Evolutionary conservation across 768 basidiomycete species (phyloP), one percentile per base, ranked within the genome.

Genomic region (Rhizopogon vulgaris): DNA sequence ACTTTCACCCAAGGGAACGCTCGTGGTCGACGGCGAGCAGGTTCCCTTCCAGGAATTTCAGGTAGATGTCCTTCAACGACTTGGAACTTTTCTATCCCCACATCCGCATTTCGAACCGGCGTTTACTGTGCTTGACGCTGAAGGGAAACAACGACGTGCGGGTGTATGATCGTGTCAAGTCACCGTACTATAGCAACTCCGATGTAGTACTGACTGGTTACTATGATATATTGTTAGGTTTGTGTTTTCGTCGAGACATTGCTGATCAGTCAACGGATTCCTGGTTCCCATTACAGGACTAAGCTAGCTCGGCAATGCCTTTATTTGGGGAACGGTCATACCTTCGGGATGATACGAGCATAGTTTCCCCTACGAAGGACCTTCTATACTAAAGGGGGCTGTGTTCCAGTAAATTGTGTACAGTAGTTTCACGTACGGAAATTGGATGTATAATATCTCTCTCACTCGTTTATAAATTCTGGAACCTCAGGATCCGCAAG

Each of bases 21-120:
- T 93, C 15, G 73, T 85, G 12, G 73, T 94, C 15, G 92, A 94
- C 58, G 92, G 92, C 7, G 92, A 94, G 68, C 60, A 69, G 4
- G 85, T 79, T 59, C 86, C 86, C 9, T 86, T 87, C 56, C 76
- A 83, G 62, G 80, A 84, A 60, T 92, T 80, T 62, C 78, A 87
- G 57, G 82, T 93, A 3, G 88, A 92, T 65, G 83, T 86, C 9
- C 82, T 89, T 58, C 73, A 71, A n/a, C 77, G 78, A 11, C 65
- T 88, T 24, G 87, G 78, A 18, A 85, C 80, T 0, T 63, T 88
- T 27, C 67, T 90, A 10, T 88, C 86, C 59, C 79, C 79, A 25
- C 65, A 76, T 55, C 66, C 63, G 8, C 51, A 68, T 54, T 90
- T 85, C 56, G 80, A 77, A 11, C 75, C 75, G 0, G 76, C 83